Percentiles rank a stretch among this genome's conserved stretches.
phyloP scores from a whole-genome alignment of 2,329 filamentous ascomycete genomes.

The Aureobasidium mangrovei region DNA sequence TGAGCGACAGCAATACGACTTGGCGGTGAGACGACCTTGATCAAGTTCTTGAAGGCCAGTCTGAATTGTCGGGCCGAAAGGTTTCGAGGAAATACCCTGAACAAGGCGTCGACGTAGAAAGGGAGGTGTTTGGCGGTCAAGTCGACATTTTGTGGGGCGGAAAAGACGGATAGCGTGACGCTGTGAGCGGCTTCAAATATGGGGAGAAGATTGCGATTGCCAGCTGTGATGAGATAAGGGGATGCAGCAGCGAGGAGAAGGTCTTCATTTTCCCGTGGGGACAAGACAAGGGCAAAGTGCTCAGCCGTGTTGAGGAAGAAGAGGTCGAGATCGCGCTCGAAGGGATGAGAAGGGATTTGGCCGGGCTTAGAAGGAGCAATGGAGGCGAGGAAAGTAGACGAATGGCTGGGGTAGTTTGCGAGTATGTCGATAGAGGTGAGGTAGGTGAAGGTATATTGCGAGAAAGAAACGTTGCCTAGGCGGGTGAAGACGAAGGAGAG shows the following conservation, averaged over 20 bases:
- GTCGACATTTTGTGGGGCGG: conserved; percentile 65
- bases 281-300: conserved; percentile 64
- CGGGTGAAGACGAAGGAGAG: conserved; percentile 74
- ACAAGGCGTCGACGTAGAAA: conserved; percentile 74
- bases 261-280: conserved; percentile 58
- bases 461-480: conserved; percentile 64
- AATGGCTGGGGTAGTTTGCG: conserved; percentile 57
- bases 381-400: conserved; percentile 57
- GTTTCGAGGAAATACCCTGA: conserved; percentile 67
- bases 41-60: conserved; percentile 75
- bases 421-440: conserved; percentile 75
- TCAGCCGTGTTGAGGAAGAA: conserved; percentile 85
- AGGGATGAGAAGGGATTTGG: conserved; percentile 52
- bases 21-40: conserved; percentile 73
- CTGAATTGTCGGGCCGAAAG: conserved; percentile 81
- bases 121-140: conserved; percentile 65
- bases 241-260: conserved; percentile 66
- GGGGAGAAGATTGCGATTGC: conserved; percentile 49
- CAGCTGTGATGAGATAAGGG: conserved; percentile 59
- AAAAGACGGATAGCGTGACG: conserved; percentile 69
- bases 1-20: conserved; percentile 64
- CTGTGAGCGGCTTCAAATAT: conserved; percentile 89
- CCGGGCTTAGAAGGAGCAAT: conserved; percentile 50
- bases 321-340: conserved; percentile 67
- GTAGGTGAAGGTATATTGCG: conserved; percentile 77